phyloP scores from a whole-genome alignment of 257 asterid species.

The Solanum tacnaense region DNA sequence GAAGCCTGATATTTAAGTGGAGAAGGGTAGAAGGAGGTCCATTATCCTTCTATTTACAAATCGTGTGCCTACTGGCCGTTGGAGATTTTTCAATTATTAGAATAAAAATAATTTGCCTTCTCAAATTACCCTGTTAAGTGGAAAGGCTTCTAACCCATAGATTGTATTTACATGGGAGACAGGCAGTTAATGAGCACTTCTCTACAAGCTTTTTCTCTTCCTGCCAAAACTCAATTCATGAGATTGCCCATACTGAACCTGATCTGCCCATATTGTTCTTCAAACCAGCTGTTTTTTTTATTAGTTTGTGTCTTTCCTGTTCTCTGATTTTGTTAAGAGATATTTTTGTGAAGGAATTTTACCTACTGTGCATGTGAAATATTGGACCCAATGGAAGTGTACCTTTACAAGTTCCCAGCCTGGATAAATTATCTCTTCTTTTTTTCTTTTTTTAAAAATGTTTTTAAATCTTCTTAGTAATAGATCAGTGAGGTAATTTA shows the following conservation, averaged over 20 bases:
- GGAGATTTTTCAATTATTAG: background rate
- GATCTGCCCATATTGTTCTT: background rate
- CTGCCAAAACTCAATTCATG: background rate
- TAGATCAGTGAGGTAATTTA: background rate
- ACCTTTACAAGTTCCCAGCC: background rate
- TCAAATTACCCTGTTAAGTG: background rate
- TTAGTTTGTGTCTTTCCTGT: background rate
- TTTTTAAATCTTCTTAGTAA: background rate
- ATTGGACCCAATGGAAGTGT: background rate
- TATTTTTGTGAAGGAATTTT: background rate
- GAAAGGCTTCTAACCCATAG: background rate
- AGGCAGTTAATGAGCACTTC: background rate
- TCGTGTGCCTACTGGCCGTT: background rate
- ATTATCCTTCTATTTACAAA: background rate
- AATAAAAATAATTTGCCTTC: background rate
- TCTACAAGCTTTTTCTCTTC: background rate
- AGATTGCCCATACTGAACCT: background rate
- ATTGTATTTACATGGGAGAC: background rate
- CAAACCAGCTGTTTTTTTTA: background rate
- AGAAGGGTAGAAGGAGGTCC: background rate
- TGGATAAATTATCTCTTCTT: background rate
- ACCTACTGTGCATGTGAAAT: background rate
- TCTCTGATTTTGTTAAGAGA: background rate
- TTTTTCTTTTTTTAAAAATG: background rate
- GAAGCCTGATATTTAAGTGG: background rate